phyloP scores from a whole-genome alignment of 2,329 filamentous ascomycete genomes.

The Hypocreales sp. region DNA sequence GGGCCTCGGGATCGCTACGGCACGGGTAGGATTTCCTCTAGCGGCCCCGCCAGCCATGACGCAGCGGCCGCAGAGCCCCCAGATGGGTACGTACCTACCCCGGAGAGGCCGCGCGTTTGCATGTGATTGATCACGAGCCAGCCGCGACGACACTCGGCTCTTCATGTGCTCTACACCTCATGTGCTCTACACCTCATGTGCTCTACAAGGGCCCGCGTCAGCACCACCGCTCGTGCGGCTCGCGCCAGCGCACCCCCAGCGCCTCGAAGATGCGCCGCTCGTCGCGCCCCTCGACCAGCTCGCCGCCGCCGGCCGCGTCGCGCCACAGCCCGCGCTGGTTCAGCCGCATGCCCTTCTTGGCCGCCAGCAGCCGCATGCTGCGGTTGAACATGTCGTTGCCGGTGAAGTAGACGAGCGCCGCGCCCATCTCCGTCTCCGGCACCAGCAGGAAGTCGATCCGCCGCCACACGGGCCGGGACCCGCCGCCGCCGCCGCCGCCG shows the following conservation, averaged over 20 bases:
- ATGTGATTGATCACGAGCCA: background rate
- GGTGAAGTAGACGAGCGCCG: constrained; percentile 86
- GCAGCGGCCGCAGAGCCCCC: too few species aligned
- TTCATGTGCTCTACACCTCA: background rate
- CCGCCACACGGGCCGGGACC: constrained; percentile 49
- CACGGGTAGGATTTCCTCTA: too few species aligned
- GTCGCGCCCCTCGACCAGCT: constrained; percentile 55
- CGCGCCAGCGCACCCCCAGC: constrained; percentile 72
- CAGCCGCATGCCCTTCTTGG: constrained; percentile 66
- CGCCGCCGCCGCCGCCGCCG: too few species aligned
- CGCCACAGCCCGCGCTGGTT: constrained; percentile 72
- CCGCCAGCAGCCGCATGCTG: constrained; percentile 65
- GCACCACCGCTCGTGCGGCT: constrained; percentile 62
- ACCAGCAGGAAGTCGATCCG: constrained; percentile 77
- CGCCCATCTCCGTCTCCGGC: constrained; percentile 63
- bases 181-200: too few species aligned
- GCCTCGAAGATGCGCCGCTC: constrained; percentile 72
- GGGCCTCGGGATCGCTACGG: too few species aligned
- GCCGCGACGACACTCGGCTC: too few species aligned
- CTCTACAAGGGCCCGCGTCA: too few species aligned
- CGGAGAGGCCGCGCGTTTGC: too few species aligned
- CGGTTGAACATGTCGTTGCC: constrained; percentile 92
- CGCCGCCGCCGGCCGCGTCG: constrained; percentile 53
- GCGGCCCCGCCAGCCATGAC: too few species aligned
- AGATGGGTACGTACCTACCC: too few species aligned